Evolutionary conservation across 2,329 filamentous ascomycete genomes (phyloP).

Genomic region (Alternaria sp.): DNA sequence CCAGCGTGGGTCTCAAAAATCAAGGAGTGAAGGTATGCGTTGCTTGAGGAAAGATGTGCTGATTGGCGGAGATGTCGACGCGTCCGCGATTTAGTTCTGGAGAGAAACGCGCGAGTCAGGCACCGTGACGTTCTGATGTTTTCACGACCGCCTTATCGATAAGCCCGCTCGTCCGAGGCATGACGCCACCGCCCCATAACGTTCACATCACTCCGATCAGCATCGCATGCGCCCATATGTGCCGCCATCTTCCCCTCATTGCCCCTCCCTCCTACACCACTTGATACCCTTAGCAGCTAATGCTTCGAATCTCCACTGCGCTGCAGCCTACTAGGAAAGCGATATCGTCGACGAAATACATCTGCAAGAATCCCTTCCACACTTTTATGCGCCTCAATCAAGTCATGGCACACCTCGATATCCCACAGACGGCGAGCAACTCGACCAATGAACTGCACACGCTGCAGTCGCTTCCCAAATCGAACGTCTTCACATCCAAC

Average conservation of each 20-base stretch:
- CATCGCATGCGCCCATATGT: conserved; percentile 1
- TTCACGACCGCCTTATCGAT: conserved; percentile 22
- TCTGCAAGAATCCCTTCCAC: conserved; percentile 12
- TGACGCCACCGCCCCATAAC: conserved; percentile 30
- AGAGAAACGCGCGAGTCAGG: conserved; percentile 22
- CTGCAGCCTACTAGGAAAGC: conserved; percentile 9
- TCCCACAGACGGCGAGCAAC: conserved; percentile 28
- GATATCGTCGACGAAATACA: conserved; percentile 1
- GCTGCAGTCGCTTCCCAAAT: conserved; percentile 65
- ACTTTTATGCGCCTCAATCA: conserved; percentile 47
- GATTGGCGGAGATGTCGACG: background rate
- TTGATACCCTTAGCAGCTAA: conserved; percentile 8
- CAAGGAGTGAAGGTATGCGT: background rate
- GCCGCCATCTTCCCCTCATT: conserved; percentile 15
- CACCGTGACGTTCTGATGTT: conserved; percentile 4
- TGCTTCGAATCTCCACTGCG: conserved; percentile 22
- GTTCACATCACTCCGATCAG: conserved; percentile 22
- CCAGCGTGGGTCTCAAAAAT: background rate
- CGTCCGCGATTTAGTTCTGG: background rate
- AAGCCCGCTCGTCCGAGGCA: conserved; percentile 18
- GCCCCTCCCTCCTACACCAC: background rate
- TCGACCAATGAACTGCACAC: conserved; percentile 33
- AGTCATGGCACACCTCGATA: conserved; percentile 53
- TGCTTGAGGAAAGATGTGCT: background rate
- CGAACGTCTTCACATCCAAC: conserved; percentile 67